phyloP scores from a whole-genome alignment of 306 rosid genomes.

The Inga oerstediana region DNA sequence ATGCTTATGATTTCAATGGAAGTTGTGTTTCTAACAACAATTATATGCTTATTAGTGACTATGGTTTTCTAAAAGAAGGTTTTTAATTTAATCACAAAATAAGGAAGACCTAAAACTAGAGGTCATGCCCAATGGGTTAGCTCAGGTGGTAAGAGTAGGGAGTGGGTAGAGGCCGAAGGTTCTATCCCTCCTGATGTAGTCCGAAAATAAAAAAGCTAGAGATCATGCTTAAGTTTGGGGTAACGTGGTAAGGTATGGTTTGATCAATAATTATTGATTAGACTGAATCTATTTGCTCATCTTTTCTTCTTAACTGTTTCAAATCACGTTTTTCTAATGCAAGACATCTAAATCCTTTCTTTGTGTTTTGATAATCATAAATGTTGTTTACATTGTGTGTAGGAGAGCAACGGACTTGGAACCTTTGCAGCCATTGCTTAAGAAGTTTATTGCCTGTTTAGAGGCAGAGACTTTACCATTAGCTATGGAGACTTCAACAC shows the following conservation, averaged over 20 bases:
- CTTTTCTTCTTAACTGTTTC: slow-evolving; percentile 19
- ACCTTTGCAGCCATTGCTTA: slow-evolving; percentile 91
- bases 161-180: neutral
- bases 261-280: slow-evolving; percentile 10
- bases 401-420: slow-evolving; percentile 87
- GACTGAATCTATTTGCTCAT: slow-evolving; percentile 25
- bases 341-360: slow-evolving; percentile 17
- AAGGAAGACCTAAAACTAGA: slow-evolving; percentile 18
- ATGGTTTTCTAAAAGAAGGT: neutral
- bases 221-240: slow-evolving; percentile 7
- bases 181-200: neutral
- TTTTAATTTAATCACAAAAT: slow-evolving; percentile 11
- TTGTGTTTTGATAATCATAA: slow-evolving; percentile 16
- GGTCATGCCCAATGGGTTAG: neutral
- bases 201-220: neutral
- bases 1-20: slow-evolving; percentile 22
- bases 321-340: slow-evolving; percentile 20
- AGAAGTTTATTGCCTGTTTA: slow-evolving; percentile 75
- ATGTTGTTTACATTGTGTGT: slow-evolving; percentile 24
- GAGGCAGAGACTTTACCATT: slow-evolving; percentile 73
- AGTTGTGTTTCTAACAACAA: slow-evolving; percentile 14
- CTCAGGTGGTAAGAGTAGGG: neutral
- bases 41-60: neutral
- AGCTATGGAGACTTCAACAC: slow-evolving; percentile 52
- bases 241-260: slow-evolving; percentile 10